These are phyloP conservation scores for Pseudogymnoascus sp. DNA, from an alignment of 2,329 filamentous ascomycete genomes.

Conservation along the genomic window DNA sequence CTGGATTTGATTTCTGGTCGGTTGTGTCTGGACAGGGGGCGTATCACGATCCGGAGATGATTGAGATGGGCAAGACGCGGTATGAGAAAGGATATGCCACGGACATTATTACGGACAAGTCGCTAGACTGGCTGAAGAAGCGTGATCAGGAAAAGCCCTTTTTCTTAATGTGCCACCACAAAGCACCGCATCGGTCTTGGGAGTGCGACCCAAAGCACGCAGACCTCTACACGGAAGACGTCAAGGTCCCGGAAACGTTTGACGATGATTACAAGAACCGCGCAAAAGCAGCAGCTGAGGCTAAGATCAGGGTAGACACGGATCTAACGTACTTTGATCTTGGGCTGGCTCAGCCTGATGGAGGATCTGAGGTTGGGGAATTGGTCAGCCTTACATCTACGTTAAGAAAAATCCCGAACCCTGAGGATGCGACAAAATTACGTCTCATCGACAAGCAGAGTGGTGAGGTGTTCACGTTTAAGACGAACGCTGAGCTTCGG, in stretches of 20 bases:
- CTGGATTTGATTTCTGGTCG: slow-evolving; percentile 46
- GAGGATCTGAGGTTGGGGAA: slow-evolving; percentile 35
- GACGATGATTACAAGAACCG: slow-evolving; percentile 48
- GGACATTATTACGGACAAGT: slow-evolving; percentile 46
- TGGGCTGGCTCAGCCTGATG: slow-evolving; percentile 45
- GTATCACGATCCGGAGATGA: slow-evolving; percentile 45
- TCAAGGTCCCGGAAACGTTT: slow-evolving; percentile 44
- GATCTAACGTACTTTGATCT: slow-evolving; percentile 46
- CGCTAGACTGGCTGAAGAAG: slow-evolving; percentile 36
- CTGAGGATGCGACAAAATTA: slow-evolving; percentile 28
- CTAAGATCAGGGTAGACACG: slow-evolving; percentile 45
- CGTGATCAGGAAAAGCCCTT: slow-evolving; percentile 35
- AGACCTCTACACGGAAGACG: slow-evolving; percentile 39
- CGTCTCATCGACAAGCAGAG: slow-evolving; percentile 40
- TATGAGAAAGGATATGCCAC: slow-evolving; percentile 40
- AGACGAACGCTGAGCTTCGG: slow-evolving; percentile 34
- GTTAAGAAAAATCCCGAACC: slow-evolving; percentile 34
- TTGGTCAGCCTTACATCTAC: slow-evolving; percentile 23
- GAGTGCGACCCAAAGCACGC: slow-evolving; percentile 44
- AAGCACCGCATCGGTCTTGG: slow-evolving; percentile 47
- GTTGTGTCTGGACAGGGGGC: slow-evolving; percentile 45
- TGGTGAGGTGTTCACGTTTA: slow-evolving; percentile 41
- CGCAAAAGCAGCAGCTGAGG: slow-evolving; percentile 40
- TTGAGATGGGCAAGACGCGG: slow-evolving; percentile 32
- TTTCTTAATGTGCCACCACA: slow-evolving; percentile 51